These are phyloP conservation scores for Daldinia sp. DNA, from an alignment of 2,329 filamentous ascomycete genomes.

Conservation along the genomic window DNA sequence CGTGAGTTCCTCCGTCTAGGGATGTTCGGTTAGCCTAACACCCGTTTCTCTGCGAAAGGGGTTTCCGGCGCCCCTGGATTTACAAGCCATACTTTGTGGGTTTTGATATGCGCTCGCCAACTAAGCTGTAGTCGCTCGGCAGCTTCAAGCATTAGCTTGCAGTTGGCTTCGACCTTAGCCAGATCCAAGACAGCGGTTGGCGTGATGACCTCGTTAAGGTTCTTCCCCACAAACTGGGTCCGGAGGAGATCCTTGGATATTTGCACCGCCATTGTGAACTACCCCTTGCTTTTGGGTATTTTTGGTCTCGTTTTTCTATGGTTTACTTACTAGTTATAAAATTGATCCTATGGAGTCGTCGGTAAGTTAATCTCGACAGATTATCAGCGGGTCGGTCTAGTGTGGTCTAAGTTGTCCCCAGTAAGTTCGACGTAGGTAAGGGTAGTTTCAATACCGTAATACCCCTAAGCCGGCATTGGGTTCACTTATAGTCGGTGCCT, in stretches of 20 bases:
- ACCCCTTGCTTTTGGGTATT: background rate
- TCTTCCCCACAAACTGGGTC: conserved; percentile 68
- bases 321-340: background rate
- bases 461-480: background rate
- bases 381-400: background rate
- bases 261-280: conserved; percentile 41
- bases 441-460: background rate
- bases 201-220: conserved; percentile 69
- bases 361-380: background rate
- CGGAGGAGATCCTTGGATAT: conserved; percentile 54
- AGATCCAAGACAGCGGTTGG: conserved; percentile 78
- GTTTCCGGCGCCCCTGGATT: background rate
- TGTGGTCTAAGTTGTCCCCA: background rate
- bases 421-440: background rate
- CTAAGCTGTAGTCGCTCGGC: conserved; percentile 68
- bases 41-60: conserved; percentile 10
- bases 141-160: conserved; percentile 76
- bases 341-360: background rate
- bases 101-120: conserved; percentile 85
- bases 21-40: conserved; percentile 30
- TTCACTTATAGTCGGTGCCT: conserved; percentile 28
- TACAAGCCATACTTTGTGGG: conserved; percentile 74
- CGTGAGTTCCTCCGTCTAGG: conserved; percentile 73
- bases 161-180: conserved; percentile 75
- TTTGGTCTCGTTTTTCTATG: background rate